These are phyloP conservation scores for Calophaca sinica DNA, from an alignment of 306 rosid species.

Conservation along the genomic window DNA sequence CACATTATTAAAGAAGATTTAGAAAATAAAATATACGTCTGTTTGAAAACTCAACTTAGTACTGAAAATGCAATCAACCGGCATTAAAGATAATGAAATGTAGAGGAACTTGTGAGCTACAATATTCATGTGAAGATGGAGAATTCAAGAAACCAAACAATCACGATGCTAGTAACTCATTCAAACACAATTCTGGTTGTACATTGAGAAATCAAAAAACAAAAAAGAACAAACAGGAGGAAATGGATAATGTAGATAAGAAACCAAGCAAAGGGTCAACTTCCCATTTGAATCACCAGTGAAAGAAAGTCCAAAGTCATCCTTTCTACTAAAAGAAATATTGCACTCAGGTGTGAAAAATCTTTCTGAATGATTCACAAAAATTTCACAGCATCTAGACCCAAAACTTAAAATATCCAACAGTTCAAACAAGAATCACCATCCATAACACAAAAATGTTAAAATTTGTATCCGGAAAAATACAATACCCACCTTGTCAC, in stretches of 20 bases:
- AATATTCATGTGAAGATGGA: slow-evolving; percentile 27
- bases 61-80: slow-evolving; percentile 25
- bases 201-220: neutral
- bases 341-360: slow-evolving; percentile 6
- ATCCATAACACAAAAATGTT: slow-evolving; percentile 33
- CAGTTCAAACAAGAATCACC: slow-evolving; percentile 43
- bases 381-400: slow-evolving; percentile 39
- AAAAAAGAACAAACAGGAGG: neutral
- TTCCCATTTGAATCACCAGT: slow-evolving; percentile 30
- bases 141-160: slow-evolving; percentile 31
- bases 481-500: slow-evolving; percentile 75
- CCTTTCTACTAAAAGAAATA: slow-evolving; percentile 24
- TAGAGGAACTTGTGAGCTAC: slow-evolving; percentile 26
- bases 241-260: slow-evolving; percentile 24
- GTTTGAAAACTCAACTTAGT: slow-evolving; percentile 17
- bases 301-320: slow-evolving; percentile 15
- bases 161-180: slow-evolving; percentile 19
- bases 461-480: slow-evolving; percentile 17
- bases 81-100: slow-evolving; percentile 4
- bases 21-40: slow-evolving; percentile 30
- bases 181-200: slow-evolving; percentile 37
- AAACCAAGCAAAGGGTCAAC: slow-evolving; percentile 36
- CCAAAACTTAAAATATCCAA: slow-evolving; percentile 36
- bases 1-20: slow-evolving; percentile 1
- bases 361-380: slow-evolving; percentile 21